phyloP scores from a whole-genome alignment of 345 rosid genomes.

The Euclidium syriacum region DNA sequence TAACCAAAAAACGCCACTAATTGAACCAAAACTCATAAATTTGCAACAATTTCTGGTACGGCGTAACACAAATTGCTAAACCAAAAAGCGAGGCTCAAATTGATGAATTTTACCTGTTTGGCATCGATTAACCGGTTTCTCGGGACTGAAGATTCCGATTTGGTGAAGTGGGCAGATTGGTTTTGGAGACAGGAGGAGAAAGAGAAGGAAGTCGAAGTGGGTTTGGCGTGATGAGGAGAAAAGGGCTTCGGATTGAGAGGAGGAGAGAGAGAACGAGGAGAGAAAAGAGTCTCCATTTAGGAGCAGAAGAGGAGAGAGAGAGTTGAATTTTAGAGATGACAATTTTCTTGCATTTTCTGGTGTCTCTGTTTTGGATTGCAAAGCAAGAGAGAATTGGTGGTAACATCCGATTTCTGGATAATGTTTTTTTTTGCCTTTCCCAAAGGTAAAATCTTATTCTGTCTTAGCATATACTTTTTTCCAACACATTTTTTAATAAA shows the following conservation, averaged over 20 bases:
- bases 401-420: constrained; percentile 5
- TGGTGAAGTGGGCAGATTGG: not conserved
- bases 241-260: not conserved
- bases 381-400: not conserved
- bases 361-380: not conserved
- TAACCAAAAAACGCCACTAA: not conserved
- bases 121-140: not conserved
- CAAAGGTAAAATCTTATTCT: too few relatives aligned
- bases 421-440: not conserved
- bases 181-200: constrained; percentile 5
- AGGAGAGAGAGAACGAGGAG: constrained; percentile 14
- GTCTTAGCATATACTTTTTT: too few relatives aligned
- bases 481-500: too few relatives aligned
- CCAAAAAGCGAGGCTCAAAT: not conserved
- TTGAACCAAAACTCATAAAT: not conserved
- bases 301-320: not conserved
- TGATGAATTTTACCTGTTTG: constrained; percentile 22
- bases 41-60: not conserved
- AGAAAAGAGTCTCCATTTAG: constrained; percentile 15
- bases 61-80: not conserved
- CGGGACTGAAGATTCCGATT: constrained; percentile 2
- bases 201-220: not conserved
- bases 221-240: not conserved
- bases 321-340: not conserved
- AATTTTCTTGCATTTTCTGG: not conserved